A percentile compares a stretch with the other conserved stretches of the same genome.
These are phyloP conservation scores for Prunus padus DNA, from an alignment of 306 rosid species.

Conservation along the genomic window DNA sequence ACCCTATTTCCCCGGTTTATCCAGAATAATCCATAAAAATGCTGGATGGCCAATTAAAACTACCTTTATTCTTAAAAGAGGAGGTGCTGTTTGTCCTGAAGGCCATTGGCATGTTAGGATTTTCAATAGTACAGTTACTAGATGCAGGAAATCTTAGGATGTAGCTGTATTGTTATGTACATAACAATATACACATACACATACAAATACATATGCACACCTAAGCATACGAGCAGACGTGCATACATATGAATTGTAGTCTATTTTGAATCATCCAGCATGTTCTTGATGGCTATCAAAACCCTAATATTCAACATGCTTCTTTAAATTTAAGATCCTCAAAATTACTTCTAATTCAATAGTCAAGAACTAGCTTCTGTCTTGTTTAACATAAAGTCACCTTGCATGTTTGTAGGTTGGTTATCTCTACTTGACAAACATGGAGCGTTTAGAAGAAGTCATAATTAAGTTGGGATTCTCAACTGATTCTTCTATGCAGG, in stretches of 20 bases:
- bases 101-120: neutral
- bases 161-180: neutral
- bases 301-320: neutral
- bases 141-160: slow-evolving; percentile 3
- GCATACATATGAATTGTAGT: neutral
- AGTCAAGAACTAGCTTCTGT: slow-evolving; percentile 14
- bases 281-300: neutral
- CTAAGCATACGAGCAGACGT: neutral
- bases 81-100: neutral
- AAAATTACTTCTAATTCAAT: neutral
- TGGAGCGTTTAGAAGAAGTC: slow-evolving; percentile 74
- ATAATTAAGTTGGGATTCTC: slow-evolving; percentile 82
- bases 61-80: neutral
- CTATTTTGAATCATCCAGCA: neutral
- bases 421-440: slow-evolving; percentile 73
- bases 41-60: neutral
- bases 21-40: neutral
- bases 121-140: neutral
- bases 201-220: neutral
- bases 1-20: neutral
- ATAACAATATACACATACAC: neutral
- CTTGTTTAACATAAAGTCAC: slow-evolving; percentile 28
- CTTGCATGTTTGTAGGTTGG: slow-evolving; percentile 56
- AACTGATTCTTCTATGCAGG: slow-evolving; percentile 55
- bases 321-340: neutral